Evolutionary conservation across 2,329 filamentous ascomycete species (phyloP).

Genomic region (Fulvia fulva): DNA sequence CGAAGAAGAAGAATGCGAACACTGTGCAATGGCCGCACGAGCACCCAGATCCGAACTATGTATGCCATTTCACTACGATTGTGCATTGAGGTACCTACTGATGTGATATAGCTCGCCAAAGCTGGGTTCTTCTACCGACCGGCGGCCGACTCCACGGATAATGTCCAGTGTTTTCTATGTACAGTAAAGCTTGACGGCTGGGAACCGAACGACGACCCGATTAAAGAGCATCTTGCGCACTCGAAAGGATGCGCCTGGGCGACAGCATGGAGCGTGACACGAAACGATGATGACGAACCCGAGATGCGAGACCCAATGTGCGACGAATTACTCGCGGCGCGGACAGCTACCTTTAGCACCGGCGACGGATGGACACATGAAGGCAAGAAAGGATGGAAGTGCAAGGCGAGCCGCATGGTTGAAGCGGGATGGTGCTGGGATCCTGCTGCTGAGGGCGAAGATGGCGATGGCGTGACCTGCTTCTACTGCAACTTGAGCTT

Average conservation of each 20-base stretch:
- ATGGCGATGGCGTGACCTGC: conserved; percentile 80
- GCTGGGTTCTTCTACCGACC: conserved; percentile 91
- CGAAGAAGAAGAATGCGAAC: conserved; percentile 47
- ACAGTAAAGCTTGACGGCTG: conserved; percentile 81
- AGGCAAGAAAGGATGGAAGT: conserved; percentile 79
- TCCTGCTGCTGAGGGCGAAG: conserved; percentile 71
- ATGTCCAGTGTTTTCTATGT: conserved; percentile 86
- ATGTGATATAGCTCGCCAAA: conserved; percentile 64
- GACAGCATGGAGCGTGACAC: conserved; percentile 53
- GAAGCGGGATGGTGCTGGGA: conserved; percentile 94
- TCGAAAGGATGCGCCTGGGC: conserved; percentile 85
- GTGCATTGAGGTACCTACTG: conserved; percentile 16
- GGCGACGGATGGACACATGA: conserved; percentile 80
- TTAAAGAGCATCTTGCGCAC: conserved; percentile 81
- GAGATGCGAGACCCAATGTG: conserved; percentile 68
- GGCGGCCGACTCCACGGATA: conserved; percentile 70
- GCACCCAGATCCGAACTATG: conserved; percentile 60
- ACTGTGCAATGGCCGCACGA: conserved; percentile 71
- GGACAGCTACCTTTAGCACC: conserved; percentile 73
- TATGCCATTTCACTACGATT: conserved; percentile 36
- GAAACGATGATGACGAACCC: conserved; percentile 57
- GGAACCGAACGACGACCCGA: conserved; percentile 80
- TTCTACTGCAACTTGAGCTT: conserved; percentile 84
- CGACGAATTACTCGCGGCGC: conserved; percentile 67
- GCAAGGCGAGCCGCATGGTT: conserved; percentile 85